phyloP scores from a whole-genome alignment of 148 eudicot genomes.

The Beta vulgaris region DNA sequence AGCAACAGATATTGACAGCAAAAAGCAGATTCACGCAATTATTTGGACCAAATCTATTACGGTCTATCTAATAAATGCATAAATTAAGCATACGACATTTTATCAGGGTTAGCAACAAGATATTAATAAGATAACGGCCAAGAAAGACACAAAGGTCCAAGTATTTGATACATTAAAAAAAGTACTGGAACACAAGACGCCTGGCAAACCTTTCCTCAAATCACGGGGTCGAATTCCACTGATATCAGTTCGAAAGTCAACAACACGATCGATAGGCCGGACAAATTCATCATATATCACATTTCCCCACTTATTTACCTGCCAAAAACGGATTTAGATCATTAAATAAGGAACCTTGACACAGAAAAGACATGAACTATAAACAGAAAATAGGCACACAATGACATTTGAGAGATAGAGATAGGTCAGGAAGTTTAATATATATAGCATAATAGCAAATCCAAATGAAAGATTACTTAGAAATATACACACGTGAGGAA shows the following conservation, averaged over 20 bases:
- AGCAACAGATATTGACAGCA: background rate
- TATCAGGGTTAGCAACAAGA: background rate
- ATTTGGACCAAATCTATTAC: background rate
- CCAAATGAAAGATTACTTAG: background rate
- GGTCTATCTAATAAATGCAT: background rate
- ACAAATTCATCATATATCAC: constrained; percentile 87
- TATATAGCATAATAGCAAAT: background rate
- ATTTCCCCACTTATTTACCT: constrained; percentile 98
- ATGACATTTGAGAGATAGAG: background rate
- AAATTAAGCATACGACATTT: background rate
- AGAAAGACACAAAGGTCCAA: background rate
- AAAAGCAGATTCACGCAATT: background rate
- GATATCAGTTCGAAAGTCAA: constrained; percentile 93
- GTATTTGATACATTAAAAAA: background rate
- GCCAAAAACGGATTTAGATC: constrained; percentile 37
- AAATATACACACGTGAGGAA: background rate
- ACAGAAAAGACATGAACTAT: constrained; percentile 7
- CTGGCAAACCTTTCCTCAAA: constrained; percentile 62
- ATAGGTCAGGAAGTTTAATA: background rate
- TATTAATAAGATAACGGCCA: background rate
- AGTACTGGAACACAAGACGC: background rate
- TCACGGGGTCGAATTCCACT: constrained; percentile 92
- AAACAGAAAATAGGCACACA: background rate
- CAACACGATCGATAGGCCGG: constrained; percentile 85
- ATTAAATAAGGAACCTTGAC: constrained; percentile 17